These are phyloP conservation scores for Pythium monospermum DNA, from an alignment of 352 stramenopile species.

Conservation along the genomic window DNA sequence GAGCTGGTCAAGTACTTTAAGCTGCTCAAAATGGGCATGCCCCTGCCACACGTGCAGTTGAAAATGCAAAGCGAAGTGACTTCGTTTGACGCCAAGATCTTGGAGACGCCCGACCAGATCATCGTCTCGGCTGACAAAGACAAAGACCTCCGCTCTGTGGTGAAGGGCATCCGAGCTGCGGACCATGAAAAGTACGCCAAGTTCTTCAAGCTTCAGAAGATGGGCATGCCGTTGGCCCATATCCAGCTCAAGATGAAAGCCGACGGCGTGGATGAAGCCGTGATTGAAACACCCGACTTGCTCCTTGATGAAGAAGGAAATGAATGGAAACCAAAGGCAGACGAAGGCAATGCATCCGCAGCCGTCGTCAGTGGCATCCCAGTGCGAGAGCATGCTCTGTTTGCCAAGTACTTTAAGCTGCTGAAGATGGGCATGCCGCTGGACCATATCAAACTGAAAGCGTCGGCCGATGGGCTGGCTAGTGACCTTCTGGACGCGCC, in stretches of 20 bases:
- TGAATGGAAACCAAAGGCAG: constrained; percentile 29
- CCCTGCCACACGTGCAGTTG: constrained; percentile 52
- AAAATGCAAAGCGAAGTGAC: constrained; percentile 69
- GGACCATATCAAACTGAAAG: constrained; percentile 89
- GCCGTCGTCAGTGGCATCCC: constrained; percentile 40
- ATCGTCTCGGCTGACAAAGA: constrained; percentile 84
- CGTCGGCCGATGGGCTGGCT: constrained; percentile 54
- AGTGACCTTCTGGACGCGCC: constrained; percentile 43
- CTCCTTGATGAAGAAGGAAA: constrained; percentile 63
- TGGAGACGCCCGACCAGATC: constrained; percentile 68
- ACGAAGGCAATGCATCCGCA: no score
- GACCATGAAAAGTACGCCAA: constrained; percentile 75
- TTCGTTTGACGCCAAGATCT: constrained; percentile 47
- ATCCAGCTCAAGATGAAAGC: constrained; percentile 92
- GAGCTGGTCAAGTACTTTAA: constrained; percentile 78
- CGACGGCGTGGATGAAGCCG: constrained; percentile 85
- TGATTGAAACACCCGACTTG: constrained; percentile 76
- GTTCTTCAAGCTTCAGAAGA: constrained; percentile 96
- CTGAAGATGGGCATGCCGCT: constrained; percentile 84
- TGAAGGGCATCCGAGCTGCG: constrained; percentile 43
- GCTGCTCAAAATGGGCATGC: constrained; percentile 78
- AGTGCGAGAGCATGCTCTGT: constrained; percentile 88
- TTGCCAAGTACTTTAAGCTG: constrained; percentile 95
- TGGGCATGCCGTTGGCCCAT: constrained; percentile 91
- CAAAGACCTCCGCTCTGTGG: no score